phyloP scores from a whole-genome alignment of 75 land plant genomes.

The Pinus taeda region DNA sequence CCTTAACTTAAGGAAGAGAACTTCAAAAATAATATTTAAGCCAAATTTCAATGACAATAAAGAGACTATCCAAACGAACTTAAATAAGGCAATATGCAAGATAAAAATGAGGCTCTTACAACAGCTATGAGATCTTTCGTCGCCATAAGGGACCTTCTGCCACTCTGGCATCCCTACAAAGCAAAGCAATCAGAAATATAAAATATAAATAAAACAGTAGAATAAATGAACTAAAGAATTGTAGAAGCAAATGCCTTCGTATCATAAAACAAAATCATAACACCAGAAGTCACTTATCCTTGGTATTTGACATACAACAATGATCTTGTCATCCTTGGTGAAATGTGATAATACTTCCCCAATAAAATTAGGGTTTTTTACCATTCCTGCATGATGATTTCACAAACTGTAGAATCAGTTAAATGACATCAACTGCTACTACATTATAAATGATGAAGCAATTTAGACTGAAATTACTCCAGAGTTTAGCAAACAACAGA shows the following conservation, averaged over 20 bases:
- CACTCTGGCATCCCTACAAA: slow-evolving; percentile 80
- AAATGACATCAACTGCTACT: neutral
- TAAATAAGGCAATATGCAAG: neutral
- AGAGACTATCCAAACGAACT: neutral
- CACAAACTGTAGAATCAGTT: neutral
- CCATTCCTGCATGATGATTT: slow-evolving; percentile 57
- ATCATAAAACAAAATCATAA: neutral
- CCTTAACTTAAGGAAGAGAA: too few species aligned
- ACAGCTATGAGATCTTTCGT: slow-evolving; percentile 65
- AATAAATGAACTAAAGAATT: slow-evolving; percentile 2
- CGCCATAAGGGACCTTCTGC: slow-evolving; percentile 85
- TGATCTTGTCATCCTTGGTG: slow-evolving; percentile 76
- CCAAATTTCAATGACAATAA: too few species aligned
- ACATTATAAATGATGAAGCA: neutral
- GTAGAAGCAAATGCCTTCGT: slow-evolving; percentile 7
- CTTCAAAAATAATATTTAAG: too few species aligned
- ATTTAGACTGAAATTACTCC: neutral
- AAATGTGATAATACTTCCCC: slow-evolving; percentile 52
- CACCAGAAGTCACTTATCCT: neutral
- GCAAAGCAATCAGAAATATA: neutral
- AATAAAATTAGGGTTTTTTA: slow-evolving; percentile 67
- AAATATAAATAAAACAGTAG: neutral
- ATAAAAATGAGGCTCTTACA: slow-evolving; percentile 34
- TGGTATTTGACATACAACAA: slow-evolving; percentile 52
- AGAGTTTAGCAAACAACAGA: neutral